A percentile compares a stretch with the other conserved stretches of the same genome.
phyloP scores from a whole-genome alignment of 257 asterid species.

The Solanum etuberosum region DNA sequence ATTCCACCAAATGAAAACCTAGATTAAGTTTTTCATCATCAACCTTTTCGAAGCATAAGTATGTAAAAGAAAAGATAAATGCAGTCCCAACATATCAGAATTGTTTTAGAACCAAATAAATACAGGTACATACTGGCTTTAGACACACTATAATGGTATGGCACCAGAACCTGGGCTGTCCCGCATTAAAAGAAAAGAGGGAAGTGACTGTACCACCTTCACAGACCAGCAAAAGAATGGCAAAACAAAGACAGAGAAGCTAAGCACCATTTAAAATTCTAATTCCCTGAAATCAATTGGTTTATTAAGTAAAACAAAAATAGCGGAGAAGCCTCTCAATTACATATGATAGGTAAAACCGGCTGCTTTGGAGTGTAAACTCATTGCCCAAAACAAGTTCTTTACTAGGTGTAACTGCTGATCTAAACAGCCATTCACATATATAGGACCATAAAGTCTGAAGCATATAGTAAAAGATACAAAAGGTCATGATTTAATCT shows the following conservation, averaged over 20 bases:
- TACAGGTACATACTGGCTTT: background rate
- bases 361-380: background rate
- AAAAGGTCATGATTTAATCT: conserved; percentile 18
- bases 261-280: background rate
- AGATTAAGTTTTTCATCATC: background rate
- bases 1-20: background rate
- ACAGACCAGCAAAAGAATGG: background rate
- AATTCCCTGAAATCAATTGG: background rate
- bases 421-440: background rate
- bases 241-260: background rate
- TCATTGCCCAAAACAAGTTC: background rate
- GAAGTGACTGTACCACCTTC: background rate
- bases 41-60: background rate
- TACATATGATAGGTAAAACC: background rate
- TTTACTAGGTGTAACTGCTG: background rate
- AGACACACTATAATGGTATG: background rate
- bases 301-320: background rate
- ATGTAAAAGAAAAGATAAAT: background rate
- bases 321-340: background rate
- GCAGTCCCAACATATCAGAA: background rate
- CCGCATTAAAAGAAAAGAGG: background rate
- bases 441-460: background rate
- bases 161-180: background rate
- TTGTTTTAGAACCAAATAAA: background rate
- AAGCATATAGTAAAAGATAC: background rate